Conservation (phyloP, 192 early-diverging fungal species). For the Allomyces macrogynus region DNA sequence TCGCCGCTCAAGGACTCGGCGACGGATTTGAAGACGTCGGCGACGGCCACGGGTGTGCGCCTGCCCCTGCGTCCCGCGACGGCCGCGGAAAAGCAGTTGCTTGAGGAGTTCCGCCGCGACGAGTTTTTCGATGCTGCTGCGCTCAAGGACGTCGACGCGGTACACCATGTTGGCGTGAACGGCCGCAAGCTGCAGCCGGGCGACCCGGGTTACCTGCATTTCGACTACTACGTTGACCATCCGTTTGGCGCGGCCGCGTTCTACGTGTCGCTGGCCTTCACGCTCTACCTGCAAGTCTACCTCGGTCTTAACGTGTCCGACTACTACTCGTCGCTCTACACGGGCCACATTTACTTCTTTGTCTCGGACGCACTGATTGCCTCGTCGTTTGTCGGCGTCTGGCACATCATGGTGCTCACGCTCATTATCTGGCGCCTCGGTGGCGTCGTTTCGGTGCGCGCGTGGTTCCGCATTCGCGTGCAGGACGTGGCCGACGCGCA, state of each 20-base stretch:
- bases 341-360: conserved; percentile 8
- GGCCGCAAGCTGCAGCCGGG: conserved; percentile 2
- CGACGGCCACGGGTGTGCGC: conserved; percentile 1
- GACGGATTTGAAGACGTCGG: background rate
- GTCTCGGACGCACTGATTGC: conserved; percentile 15
- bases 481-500: conserved; percentile 17
- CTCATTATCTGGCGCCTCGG: conserved; percentile 17
- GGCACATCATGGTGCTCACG: conserved; percentile 25
- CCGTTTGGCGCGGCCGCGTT: conserved; percentile 18
- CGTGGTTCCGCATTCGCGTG: conserved; percentile 30
- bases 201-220: conserved; percentile 11
- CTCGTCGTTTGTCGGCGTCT: conserved; percentile 25
- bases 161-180: background rate
- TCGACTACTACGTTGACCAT: conserved; percentile 21
- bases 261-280: conserved; percentile 14
- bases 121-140: background rate
- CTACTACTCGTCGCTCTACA: conserved; percentile 16
- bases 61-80: no score
- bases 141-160: background rate
- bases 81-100: background rate
- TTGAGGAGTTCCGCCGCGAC: background rate
- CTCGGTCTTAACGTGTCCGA: conserved; percentile 20
- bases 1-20: background rate
- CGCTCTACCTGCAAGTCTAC: conserved; percentile 13
- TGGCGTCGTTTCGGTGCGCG: conserved; percentile 17